These are phyloP conservation scores for Iris pallida DNA, from an alignment of 116 monocot genomes.

Conservation along the genomic window DNA sequence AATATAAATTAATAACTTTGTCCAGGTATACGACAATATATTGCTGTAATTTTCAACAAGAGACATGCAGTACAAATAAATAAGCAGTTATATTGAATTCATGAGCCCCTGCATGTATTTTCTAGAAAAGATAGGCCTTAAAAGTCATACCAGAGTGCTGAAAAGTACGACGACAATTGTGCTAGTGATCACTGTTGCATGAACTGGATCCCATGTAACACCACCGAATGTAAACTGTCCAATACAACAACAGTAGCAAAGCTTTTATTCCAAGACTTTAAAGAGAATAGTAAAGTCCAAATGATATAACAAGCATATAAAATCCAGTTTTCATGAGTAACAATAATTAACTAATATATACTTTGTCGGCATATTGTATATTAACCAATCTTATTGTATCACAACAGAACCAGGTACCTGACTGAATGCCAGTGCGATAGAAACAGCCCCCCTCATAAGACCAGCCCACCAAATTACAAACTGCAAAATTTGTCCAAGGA, in stretches of 20 bases:
- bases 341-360: neutral
- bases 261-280: neutral
- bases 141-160: slow-evolving; percentile 56
- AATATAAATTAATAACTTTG: too few species aligned
- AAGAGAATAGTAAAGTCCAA: neutral
- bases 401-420: slow-evolving; percentile 27
- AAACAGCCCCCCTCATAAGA: slow-evolving; percentile 81
- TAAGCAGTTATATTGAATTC: neutral
- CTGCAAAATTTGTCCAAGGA: slow-evolving; percentile 20
- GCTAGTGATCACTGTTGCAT: slow-evolving; percentile 81
- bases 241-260: neutral
- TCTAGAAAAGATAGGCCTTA: neutral
- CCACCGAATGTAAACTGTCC: slow-evolving; percentile 63
- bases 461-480: slow-evolving; percentile 89
- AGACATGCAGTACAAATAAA: neutral
- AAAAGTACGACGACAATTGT: slow-evolving; percentile 69
- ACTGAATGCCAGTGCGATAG: slow-evolving; percentile 73
- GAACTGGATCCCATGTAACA: slow-evolving; percentile 57
- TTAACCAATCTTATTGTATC: slow-evolving; percentile 1
- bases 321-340: too few species aligned
- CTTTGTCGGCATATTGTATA: neutral
- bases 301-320: too few species aligned
- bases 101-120: neutral
- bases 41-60: neutral
- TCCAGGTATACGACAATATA: too few species aligned